These are phyloP conservation scores for Chlorella sp. DNA, from an alignment of 139 green algal genomes.

Conservation along the genomic window DNA sequence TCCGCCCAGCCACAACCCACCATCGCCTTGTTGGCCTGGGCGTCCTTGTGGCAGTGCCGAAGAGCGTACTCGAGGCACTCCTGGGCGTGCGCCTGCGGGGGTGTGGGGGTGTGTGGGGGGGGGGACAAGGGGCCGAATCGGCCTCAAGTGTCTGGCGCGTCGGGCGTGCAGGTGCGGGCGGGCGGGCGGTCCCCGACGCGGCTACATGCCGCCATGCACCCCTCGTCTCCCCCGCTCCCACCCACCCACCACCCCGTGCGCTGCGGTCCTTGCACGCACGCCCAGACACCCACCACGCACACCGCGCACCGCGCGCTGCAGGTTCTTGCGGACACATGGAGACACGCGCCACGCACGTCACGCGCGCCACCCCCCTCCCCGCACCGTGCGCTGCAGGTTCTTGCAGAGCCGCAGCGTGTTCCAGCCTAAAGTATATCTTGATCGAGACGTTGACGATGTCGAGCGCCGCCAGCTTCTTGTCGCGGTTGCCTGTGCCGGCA, in stretches of 20 bases:
- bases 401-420: conserved; percentile 79
- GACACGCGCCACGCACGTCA: conserved; percentile 63
- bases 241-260: conserved; percentile 10
- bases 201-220: neutral
- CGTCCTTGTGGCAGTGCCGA: conserved; percentile 54
- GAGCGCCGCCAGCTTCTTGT: conserved; percentile 70
- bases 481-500: conserved; percentile 56
- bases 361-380: conserved; percentile 48
- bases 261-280: conserved; percentile 83
- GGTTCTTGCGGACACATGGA: conserved; percentile 73
- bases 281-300: conserved; percentile 67
- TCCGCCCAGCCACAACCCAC: too few species aligned
- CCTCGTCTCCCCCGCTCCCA: neutral
- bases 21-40: conserved; percentile 52
- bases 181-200: too few species aligned
- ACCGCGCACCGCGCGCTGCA: too few species aligned
- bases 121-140: neutral
- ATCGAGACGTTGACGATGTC: conserved; percentile 73
- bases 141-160: neutral
- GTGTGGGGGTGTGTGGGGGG: neutral
- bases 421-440: conserved; percentile 81
- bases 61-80: conserved; percentile 67
- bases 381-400: conserved; percentile 65
- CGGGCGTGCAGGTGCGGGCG: neutral
- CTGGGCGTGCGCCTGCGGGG: conserved; percentile 47